Percentiles rank a stretch among this genome's conserved stretches.
These are phyloP conservation scores for Sporothrix variecibatus DNA, from an alignment of 2,329 filamentous ascomycete species.

Conservation along the genomic window DNA sequence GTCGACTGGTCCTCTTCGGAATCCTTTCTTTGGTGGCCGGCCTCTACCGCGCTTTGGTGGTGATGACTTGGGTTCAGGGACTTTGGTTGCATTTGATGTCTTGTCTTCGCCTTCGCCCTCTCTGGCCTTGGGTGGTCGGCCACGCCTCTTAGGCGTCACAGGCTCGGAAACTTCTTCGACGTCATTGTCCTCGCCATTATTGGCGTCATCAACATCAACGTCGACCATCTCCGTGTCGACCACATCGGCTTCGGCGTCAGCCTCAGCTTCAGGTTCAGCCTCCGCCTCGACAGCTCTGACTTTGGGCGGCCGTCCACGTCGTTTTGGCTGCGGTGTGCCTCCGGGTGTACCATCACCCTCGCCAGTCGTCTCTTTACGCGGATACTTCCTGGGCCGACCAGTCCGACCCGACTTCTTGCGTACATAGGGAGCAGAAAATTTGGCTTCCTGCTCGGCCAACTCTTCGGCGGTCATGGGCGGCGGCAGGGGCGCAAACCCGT, in stretches of 20 bases:
- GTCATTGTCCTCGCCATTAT: background rate
- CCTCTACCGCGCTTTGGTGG: conserved; percentile 7
- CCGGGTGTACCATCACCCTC: background rate
- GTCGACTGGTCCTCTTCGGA: background rate
- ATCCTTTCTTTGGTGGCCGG: background rate
- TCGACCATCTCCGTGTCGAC: background rate
- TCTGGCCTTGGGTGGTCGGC: background rate
- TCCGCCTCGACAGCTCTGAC: background rate
- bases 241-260: background rate
- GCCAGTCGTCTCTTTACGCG: background rate
- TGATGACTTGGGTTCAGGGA: background rate
- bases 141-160: background rate
- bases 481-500: background rate
- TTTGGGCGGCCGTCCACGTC: conserved; percentile 16
- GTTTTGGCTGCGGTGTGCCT: background rate
- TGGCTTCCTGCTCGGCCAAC: background rate
- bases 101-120: background rate
- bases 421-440: background rate
- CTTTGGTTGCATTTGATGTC: background rate
- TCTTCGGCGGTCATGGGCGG: background rate
- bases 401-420: background rate
- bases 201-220: background rate
- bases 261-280: background rate
- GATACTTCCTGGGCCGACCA: background rate
- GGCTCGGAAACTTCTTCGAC: background rate